These are phyloP conservation scores for Xylariomycetidae sp. DNA, from an alignment of 2,329 filamentous ascomycete species.

Conservation along the genomic window DNA sequence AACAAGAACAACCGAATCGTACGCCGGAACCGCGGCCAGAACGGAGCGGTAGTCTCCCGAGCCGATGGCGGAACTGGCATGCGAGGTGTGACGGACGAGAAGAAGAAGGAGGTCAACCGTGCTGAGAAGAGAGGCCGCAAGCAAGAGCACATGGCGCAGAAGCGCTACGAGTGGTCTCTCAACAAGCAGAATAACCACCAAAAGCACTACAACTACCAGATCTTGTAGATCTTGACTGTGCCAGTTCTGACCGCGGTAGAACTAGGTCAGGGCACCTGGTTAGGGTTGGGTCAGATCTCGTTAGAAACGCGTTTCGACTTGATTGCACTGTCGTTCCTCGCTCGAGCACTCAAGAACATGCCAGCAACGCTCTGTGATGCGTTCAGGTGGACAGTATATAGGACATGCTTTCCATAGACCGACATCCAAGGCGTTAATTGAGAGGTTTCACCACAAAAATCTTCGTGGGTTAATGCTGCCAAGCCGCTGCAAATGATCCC, in stretches of 20 bases:
- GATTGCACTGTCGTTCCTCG: too few species aligned
- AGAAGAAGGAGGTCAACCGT: constrained; percentile 61
- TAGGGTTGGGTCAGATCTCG: too few species aligned
- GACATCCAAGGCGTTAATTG: too few species aligned
- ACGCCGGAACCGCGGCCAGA: constrained; percentile 34
- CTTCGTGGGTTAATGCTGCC: too few species aligned
- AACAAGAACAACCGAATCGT: constrained; percentile 28
- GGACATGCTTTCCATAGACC: too few species aligned
- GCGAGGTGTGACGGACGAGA: constrained; percentile 67
- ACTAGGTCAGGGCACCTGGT: neutral
- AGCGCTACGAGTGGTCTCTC: constrained; percentile 61
- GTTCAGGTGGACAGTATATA: too few species aligned
- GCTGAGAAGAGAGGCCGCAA: constrained; percentile 65
- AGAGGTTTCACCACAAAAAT: too few species aligned
- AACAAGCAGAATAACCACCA: constrained; percentile 73
- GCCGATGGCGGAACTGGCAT: constrained; percentile 71
- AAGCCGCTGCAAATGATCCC: too few species aligned
- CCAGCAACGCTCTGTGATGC: too few species aligned
- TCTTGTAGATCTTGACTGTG: too few species aligned
- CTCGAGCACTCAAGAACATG: too few species aligned
- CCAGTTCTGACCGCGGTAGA: neutral
- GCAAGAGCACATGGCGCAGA: constrained; percentile 54
- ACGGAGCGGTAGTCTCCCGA: constrained; percentile 56
- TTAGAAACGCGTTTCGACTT: too few species aligned
- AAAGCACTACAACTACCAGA: constrained; percentile 50